Evolutionary conservation across 2,329 filamentous ascomycete species (phyloP).

Genomic region (Leptographium radiaticola): DNA sequence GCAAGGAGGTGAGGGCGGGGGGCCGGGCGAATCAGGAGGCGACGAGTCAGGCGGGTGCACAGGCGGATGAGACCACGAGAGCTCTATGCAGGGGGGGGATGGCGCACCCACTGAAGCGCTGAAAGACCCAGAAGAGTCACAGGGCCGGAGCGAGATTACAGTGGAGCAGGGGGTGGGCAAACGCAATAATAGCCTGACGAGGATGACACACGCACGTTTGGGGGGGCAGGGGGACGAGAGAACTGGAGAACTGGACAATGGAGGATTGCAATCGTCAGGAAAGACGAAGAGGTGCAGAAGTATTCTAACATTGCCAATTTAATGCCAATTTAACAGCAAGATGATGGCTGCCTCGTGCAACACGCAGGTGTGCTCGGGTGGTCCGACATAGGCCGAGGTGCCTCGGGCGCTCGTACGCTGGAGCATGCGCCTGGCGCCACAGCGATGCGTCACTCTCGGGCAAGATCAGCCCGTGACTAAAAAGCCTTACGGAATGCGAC

Average conservation of each 20-base stretch:
- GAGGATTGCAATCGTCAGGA: neutral
- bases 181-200: neutral
- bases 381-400: neutral
- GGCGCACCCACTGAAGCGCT: neutral
- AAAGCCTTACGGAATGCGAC: neutral
- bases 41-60: neutral
- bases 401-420: neutral
- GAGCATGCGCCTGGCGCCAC: neutral
- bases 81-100: neutral
- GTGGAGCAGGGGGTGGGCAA: neutral
- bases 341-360: no score
- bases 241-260: neutral
- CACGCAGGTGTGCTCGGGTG: neutral
- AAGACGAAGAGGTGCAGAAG: neutral
- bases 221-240: no score
- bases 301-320: neutral
- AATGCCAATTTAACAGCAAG: no score
- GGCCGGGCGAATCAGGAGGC: neutral
- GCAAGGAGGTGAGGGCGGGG: neutral
- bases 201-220: neutral
- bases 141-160: neutral
- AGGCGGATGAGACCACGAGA: neutral
- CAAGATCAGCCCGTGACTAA: neutral
- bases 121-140: neutral
- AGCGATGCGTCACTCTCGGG: neutral